These are phyloP conservation scores for Psilocybe cyanescens DNA, from an alignment of 768 basidiomycete species.

Conservation along the genomic window DNA sequence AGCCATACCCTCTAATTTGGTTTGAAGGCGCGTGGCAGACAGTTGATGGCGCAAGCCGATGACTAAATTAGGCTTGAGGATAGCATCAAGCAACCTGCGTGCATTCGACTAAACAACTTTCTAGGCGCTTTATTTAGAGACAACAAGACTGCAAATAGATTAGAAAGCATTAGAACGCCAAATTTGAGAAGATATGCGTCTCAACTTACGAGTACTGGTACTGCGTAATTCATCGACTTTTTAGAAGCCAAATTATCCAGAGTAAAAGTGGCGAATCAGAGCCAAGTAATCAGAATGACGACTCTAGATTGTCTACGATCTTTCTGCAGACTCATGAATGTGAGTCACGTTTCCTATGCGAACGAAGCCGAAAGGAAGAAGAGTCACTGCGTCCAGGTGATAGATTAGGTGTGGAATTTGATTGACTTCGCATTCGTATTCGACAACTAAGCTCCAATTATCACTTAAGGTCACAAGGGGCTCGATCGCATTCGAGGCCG, in stretches of 20 bases:
- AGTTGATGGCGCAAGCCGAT: constrained; percentile 1
- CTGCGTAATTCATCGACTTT: neutral
- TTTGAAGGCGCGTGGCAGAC: constrained; percentile 13
- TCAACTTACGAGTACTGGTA: too few relatives aligned
- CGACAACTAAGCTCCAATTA: neutral
- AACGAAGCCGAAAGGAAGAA: too few relatives aligned
- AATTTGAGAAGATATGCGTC: too few relatives aligned
- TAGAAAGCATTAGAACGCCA: too few relatives aligned
- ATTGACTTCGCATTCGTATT: neutral
- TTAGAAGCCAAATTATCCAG: neutral
- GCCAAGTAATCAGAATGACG: too few relatives aligned
- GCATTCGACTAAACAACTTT: too few relatives aligned
- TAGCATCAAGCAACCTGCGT: too few relatives aligned
- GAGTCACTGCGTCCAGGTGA: neutral
- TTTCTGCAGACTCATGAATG: too few relatives aligned
- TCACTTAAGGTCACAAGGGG: neutral
- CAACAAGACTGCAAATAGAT: too few relatives aligned
- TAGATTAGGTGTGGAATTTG: neutral
- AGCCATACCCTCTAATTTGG: constrained; percentile 10
- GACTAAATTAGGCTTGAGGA: neutral
- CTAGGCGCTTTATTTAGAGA: too few relatives aligned
- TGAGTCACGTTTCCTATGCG: too few relatives aligned
- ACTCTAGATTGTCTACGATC: neutral
- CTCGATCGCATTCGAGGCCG: neutral
- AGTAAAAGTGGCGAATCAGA: too few relatives aligned